Base-by-base conservation (phyloP, 352 stramenopile species). In the Pythium sukuiense region DNA sequence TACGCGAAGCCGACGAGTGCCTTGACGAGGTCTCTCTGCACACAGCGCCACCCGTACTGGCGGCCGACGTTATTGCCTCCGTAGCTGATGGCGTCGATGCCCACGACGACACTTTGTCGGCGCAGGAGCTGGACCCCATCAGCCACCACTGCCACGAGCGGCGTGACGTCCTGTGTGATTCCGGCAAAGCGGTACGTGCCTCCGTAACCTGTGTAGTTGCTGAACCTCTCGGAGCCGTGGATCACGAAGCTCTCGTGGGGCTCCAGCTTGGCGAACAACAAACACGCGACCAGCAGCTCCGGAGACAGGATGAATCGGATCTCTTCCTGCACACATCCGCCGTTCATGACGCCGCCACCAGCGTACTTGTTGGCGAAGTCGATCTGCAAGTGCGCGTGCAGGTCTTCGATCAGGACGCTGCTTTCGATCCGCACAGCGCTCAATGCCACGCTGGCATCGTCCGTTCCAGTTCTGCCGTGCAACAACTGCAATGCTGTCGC, bases 341-440 rank as follows among this genome's bases (percentile, higher is more conserved):
- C 74, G 32, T 77, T 81, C 24, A 95, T 73, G n/a, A 93, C 86
- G 16, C 84, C 86, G 27, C 86, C 86, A 20, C 86, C 86, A 2
- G 85, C 76, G 55, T 81, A 95, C 50, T 88, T 87, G 72, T 95
- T 95, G 11, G 86, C 86, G 63, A 95, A 95, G 64, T 93, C 83
- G 43, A 93, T 81, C 59, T 95, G 86, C 27, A 95, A 55, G 65
- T 91, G 83, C 3, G 67, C 49, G 20, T 79, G 59, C 26, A 89
- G 35, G 30, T 88, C 80, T 76, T 95, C 86, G 37, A 95, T 95
- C 32, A 83, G 64, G 1, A 61, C 71, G 18, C 76, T 61, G 4
- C 72, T 79, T 32, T 86, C 71, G 35, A 80, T 79, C 9, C 59
- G 59, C 5, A 77, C 71, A 55, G 59, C 16, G 16, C 55, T 52